phyloP scores from a whole-genome alignment of 2,329 filamentous ascomycete species.

The Parafenestella ontariensis region DNA sequence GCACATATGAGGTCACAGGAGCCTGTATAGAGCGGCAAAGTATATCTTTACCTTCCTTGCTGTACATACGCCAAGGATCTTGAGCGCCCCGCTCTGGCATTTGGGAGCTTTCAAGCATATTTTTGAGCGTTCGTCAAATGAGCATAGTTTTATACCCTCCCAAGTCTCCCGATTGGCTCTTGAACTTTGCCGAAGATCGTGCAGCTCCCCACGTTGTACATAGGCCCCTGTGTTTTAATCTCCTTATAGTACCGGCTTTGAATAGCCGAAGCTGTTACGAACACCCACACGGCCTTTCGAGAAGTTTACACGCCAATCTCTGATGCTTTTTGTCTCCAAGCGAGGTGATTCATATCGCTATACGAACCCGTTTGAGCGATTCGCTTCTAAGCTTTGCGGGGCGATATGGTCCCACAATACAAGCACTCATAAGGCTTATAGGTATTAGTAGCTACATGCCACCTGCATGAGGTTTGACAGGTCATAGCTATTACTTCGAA shows the following conservation, averaged over 20 bases:
- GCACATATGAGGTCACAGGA: not conserved
- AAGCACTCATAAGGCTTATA: constrained; percentile 19
- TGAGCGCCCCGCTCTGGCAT: not conserved
- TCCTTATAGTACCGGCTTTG: not conserved
- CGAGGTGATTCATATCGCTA: not conserved
- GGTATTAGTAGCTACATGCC: not conserved
- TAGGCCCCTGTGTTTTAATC: not conserved
- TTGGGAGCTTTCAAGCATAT: not conserved
- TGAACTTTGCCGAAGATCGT: not conserved
- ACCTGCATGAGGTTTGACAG: not conserved
- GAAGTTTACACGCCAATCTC: not conserved
- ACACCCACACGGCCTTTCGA: not conserved
- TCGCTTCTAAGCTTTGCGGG: not conserved
- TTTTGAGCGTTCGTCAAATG: not conserved
- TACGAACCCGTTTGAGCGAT: not conserved
- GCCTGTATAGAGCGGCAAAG: not conserved
- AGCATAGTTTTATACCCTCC: not conserved
- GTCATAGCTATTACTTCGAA: not conserved
- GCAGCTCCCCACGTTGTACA: not conserved
- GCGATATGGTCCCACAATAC: constrained; percentile 7
- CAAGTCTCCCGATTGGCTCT: not conserved
- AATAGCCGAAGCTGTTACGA: not conserved
- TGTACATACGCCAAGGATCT: not conserved
- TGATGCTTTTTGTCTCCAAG: not conserved
- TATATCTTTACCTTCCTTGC: not conserved